Evolutionary conservation across 2,329 filamentous ascomycete genomes (phyloP).

Genomic region (Tolypocladium guangdongense): DNA sequence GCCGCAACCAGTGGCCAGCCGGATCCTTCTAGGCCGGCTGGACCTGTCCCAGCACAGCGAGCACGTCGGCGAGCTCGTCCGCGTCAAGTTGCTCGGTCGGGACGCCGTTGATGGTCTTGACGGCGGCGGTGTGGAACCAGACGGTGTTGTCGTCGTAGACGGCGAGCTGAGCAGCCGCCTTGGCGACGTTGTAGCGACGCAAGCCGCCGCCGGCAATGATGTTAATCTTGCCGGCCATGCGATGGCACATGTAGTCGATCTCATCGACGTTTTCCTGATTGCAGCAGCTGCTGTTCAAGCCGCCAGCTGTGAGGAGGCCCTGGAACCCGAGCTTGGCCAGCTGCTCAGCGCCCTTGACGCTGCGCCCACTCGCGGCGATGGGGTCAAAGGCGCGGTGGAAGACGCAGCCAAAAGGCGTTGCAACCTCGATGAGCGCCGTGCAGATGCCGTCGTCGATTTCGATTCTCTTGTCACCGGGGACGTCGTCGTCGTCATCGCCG

Average conservation of each 20-base stretch:
- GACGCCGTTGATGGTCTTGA: constrained; percentile 5
- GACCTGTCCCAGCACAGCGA: constrained; percentile 11
- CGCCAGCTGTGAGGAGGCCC: constrained; percentile 43
- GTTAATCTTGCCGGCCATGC: constrained; percentile 23
- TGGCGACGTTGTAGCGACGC: constrained; percentile 26
- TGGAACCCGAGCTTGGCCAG: constrained; percentile 34
- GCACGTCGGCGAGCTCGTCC: constrained; percentile 11
- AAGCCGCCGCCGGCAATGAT: constrained; percentile 43
- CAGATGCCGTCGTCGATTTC: constrained; percentile 31
- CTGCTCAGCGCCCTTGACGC: constrained; percentile 16
- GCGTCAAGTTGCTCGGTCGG: constrained; percentile 14
- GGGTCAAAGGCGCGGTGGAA: constrained; percentile 48
- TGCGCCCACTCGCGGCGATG: constrained; percentile 19
- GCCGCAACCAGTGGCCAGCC: constrained; percentile 14
- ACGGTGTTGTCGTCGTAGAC: constrained; percentile 11
- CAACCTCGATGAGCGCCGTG: constrained; percentile 26
- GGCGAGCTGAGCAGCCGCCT: constrained; percentile 16
- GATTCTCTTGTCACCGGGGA: constrained; percentile 3
- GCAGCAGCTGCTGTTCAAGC: constrained; percentile 24
- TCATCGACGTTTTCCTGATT: constrained; percentile 22
- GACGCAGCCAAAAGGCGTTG: constrained; percentile 33
- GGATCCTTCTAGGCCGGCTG: constrained; percentile 16
- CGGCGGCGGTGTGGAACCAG: constrained; percentile 37
- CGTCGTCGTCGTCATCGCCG: constrained; percentile 1
- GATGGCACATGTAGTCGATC: constrained; percentile 24